Base-by-base conservation (phyloP, 345 rosid species). In the Microthlaspi erraticum region DNA sequence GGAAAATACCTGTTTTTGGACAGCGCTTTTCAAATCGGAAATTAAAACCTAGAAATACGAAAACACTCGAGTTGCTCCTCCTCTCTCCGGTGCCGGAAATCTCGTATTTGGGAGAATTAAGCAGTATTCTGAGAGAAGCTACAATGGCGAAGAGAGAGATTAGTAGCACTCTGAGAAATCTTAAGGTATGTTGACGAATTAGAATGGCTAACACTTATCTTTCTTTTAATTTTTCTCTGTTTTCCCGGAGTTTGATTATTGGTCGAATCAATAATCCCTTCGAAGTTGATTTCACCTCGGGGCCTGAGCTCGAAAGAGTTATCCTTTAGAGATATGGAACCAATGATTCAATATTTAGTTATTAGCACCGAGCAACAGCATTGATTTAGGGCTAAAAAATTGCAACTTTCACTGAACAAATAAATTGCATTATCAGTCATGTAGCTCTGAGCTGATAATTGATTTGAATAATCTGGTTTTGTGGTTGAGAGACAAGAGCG, bases 81-180 rank as follows among this genome's bases (percentile, higher is more conserved):
- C 19, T 51, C 19, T 51, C 45, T 18, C 45, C 66, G 73, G 66
- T 20, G 50, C 13, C 66, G 44, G 66, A 14, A 58, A 66, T 19
- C 33, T 68, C 33, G 70, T 43, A 44, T n/a, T 33, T n/a, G 34
- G 36, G 31, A 11, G 46, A 50, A 39, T 31, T 12, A 5, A 46
- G 12, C 8, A 20, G 63, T 34, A 19, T 29, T 39, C 34, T 43
- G 39, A 43, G 68, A 26, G 11, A 3, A 75, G 66, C 71, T 55
- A 3, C 11, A 57, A 91, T 89, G 97, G 87, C 92, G 50, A 91
- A 87, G 76, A 88, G 95, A 29, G 98, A 89, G 85, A 83, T 93
- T 32, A 91, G 97, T 58, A 84, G 77, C 75, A 93, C 97, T 48
- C 81, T 93, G 81, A 86, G 71, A 84, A 91, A 83, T 76, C 81